Evolutionary conservation across 179 eudicot species (phyloP), one percentile per base, ranked within the genome.

Genomic region (Drosera spatulata): DNA sequence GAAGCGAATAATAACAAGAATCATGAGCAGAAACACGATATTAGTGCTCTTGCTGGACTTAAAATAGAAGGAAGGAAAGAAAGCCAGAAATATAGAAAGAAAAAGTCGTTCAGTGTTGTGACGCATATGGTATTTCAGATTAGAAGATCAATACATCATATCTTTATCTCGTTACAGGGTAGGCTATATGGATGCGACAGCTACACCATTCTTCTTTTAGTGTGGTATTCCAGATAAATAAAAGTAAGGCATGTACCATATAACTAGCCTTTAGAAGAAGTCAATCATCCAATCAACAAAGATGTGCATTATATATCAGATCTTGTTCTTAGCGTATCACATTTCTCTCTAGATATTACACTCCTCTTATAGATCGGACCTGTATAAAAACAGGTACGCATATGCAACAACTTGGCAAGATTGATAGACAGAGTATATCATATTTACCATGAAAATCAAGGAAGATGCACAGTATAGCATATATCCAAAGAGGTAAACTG

Each of bases 401-500:
- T 33, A 52, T 12, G 38, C 4, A 37, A 8, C 15, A 61, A 10
- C 54, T n/a, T 0, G 33, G 33, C 7, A 4, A 40, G 48, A n/a
- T 4, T 43, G 45, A 43, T 4, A 7, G 5, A 4, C 45, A 43
- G 5, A 43, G 51, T 49, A 33, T 38, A 47, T 55, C 45, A 37
- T 61, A 22, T 52, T 70, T 85, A 87, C 95, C 95, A 68, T 87
- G 95, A 69, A 85, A 85, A 61, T 75, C 83, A 45, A 87, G 82
- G 77, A 80, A 66, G 58, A 77, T 71, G 73, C 86, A 85, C 8
- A 68, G 56, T 60, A 85, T 77, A 40, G 81, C 85, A 68, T 78
- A 87, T 65, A 79, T 73, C 95, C 95, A 87, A 53, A 87, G 91
- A n/a, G 95, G 91, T 33, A 82, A 53, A 65, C 95, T 85, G 91